Base-by-base conservation (phyloP, 140 eudicot genomes). In the Anethum foeniculum region DNA sequence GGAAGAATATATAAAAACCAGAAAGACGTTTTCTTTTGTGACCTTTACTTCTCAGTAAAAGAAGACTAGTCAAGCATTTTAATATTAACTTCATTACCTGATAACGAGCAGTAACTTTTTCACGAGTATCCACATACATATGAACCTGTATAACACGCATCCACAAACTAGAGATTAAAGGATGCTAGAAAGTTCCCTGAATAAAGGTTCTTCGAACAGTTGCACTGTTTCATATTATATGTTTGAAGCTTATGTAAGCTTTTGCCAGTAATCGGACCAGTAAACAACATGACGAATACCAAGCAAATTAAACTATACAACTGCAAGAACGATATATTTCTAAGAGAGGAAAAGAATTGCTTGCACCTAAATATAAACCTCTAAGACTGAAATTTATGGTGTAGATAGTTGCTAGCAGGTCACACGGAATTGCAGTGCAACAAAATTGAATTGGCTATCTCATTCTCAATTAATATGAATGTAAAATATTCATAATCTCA, bases 41-140 rank as follows among this genome's bases (percentile, higher is more conserved):
- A 44, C 12, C 16, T 41, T 2, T 34, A 15, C 32, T 43, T 73
- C 51, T 16, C 7, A 39, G 46, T 9, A 28, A 47, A 47, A 73
- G 6, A 71, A 78, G 75, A 30, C 27, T 27, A 47, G 32, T 25
- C 6, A 25, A 64, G 38, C 62, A 18, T 62, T 28, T 18, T 21
- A 28, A 64, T 72, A 27, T 73, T 77, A 23, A 69, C 54, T 47
- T 38, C 8, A 47, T 81, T 64, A 95, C 99, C 97, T 95, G 99
- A 87, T 92, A 95, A 52, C 97, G 95, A 46, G 99, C 99, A 68
- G 99, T 95, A 79, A 95, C 97, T 88, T 95, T 95, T 79, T 92
- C 97, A 76, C 99, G 92, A 80, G 96, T 80, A 87, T 95, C 99
- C 73, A 91, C 93, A 56, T 90, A 87, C 97, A 89, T 91, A 85